These are phyloP conservation scores for Termitomyces sp. DNA, from an alignment of 768 basidiomycete genomes.

Conservation along the genomic window DNA sequence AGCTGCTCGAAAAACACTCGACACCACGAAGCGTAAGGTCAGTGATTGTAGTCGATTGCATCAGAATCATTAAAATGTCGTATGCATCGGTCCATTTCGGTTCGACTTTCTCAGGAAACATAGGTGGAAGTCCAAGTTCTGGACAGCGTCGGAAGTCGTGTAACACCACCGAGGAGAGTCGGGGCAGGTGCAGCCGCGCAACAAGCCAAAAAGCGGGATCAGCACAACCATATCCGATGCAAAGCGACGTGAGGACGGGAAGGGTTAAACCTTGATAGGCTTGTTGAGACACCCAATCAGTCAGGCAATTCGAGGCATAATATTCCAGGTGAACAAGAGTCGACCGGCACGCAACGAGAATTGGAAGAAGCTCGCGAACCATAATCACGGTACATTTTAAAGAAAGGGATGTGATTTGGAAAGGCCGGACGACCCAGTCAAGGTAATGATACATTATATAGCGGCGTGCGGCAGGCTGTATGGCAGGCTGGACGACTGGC, in stretches of 20 bases:
- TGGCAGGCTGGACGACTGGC: not conserved
- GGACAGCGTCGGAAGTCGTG: slow-evolving; percentile 14
- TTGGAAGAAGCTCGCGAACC: slow-evolving; percentile 7
- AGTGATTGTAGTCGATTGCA: slow-evolving; percentile 5
- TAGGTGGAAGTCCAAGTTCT: slow-evolving; percentile 3
- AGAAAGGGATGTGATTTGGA: slow-evolving; percentile 12
- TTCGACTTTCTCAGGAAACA: not conserved
- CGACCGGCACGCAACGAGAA: slow-evolving; percentile 11
- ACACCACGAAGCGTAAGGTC: slow-evolving; percentile 13
- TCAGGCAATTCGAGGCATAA: slow-evolving; percentile 3
- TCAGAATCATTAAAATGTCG: slow-evolving; percentile 4
- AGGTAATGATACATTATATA: not conserved
- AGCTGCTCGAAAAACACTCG: slow-evolving; percentile 10
- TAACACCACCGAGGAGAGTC: slow-evolving; percentile 5
- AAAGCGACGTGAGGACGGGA: slow-evolving; percentile 11
- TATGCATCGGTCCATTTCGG: slow-evolving; percentile 7
- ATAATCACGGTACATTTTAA: slow-evolving; percentile 9
- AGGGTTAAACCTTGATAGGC: slow-evolving; percentile 3
- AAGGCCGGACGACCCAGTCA: slow-evolving; percentile 10
- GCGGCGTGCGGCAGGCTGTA: not conserved
- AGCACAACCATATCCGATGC: slow-evolving; percentile 8
- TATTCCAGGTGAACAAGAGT: slow-evolving; percentile 12
- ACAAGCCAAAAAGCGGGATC: slow-evolving; percentile 7
- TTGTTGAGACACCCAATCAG: not conserved
- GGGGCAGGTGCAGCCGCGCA: slow-evolving; percentile 7